A percentile compares a stretch with the other conserved stretches of the same genome.
Evolutionary conservation across 306 rosid genomes (phyloP).

Genomic region (Datisca glomerata): DNA sequence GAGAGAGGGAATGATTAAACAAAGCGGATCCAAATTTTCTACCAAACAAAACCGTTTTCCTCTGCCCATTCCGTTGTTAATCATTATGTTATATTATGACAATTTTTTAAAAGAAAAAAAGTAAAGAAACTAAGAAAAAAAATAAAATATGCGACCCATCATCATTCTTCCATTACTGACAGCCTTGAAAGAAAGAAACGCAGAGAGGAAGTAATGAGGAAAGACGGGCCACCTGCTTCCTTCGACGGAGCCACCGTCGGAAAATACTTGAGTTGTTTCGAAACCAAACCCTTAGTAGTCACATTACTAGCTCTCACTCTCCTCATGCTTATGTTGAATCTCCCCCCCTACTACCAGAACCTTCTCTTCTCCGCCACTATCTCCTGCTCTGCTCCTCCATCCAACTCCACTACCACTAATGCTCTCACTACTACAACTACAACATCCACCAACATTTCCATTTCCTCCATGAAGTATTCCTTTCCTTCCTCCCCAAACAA

Average conservation of each 20-base stretch:
- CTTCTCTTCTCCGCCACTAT: constrained; percentile 20
- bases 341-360: constrained; percentile 29
- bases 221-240: constrained; percentile 10
- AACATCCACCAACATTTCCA: neutral
- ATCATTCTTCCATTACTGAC: no score
- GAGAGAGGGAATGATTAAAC: no score
- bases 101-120: no score
- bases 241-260: constrained; percentile 5
- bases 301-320: constrained; percentile 22
- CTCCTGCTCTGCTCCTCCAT: constrained; percentile 6
- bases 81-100: no score
- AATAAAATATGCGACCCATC: no score
- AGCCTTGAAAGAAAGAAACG: neutral
- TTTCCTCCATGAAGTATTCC: constrained; percentile 11
- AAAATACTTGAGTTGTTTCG: constrained; percentile 15
- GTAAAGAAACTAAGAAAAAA: no score
- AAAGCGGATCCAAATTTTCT: no score
- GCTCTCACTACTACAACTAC: neutral
- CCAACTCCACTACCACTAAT: neutral
- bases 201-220: constrained; percentile 7
- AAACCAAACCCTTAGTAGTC: constrained; percentile 14
- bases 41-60: no score
- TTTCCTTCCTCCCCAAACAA: neutral
- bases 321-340: constrained; percentile 23
- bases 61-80: no score